phyloP scores from a whole-genome alignment of 129 eudicot species.

The carrot (Daucus carota) region DNA sequence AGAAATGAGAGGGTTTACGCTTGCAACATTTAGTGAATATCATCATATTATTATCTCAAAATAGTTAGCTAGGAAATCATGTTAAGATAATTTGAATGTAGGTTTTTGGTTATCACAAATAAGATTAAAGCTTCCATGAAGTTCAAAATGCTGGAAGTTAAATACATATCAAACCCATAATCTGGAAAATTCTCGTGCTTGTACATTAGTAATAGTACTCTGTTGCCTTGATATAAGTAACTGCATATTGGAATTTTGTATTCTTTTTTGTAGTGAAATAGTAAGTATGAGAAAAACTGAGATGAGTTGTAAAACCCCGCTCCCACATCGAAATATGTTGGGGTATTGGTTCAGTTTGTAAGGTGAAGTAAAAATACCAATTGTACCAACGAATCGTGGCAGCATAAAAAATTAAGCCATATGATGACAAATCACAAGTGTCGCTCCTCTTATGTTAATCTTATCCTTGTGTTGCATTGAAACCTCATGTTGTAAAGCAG shows the following conservation, averaged over 20 bases:
- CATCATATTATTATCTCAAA: background rate
- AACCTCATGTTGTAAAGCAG: background rate
- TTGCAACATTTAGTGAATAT: background rate
- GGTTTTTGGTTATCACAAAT: background rate
- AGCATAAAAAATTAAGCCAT: background rate
- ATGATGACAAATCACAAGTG: background rate
- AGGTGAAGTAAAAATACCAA: background rate
- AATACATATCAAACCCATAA: background rate
- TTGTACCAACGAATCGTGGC: background rate
- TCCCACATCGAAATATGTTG: background rate
- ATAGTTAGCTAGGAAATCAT: background rate
- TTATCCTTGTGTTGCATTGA: background rate
- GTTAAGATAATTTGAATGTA: background rate
- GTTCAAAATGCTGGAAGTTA: background rate
- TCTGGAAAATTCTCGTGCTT: background rate
- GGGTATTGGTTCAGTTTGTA: background rate
- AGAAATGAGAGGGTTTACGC: background rate
- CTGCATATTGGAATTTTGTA: background rate
- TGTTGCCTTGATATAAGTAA: background rate
- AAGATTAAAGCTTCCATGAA: background rate
- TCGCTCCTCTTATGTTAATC: background rate
- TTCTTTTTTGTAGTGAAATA: background rate
- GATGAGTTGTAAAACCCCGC: background rate
- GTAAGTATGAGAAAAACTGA: background rate
- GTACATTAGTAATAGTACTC: background rate